Evolutionary conservation across 78 protist genomes (phyloP).

Genomic region (Isochrysis galbana): DNA sequence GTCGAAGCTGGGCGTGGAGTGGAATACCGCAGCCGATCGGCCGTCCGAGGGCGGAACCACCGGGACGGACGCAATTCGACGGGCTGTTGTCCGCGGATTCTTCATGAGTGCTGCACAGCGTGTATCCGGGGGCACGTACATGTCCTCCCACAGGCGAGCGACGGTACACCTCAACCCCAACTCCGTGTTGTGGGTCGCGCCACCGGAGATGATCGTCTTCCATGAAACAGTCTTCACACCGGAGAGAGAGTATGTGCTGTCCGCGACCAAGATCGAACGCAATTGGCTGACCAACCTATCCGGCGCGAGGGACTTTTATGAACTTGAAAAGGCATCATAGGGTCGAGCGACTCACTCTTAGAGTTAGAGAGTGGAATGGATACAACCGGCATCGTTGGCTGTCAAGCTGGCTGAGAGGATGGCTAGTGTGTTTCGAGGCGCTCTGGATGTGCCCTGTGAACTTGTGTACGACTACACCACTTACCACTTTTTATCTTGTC

Average conservation of each 20-base stretch:
- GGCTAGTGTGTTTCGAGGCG: no score
- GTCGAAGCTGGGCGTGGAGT: not conserved
- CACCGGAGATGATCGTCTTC: conserved; percentile 73
- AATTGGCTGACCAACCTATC: conserved; percentile 92
- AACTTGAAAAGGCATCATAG: no score
- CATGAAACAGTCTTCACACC: conserved; percentile 55
- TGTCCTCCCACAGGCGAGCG: not conserved
- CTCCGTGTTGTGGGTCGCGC: not conserved
- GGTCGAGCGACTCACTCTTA: no score
- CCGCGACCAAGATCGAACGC: conserved; percentile 79
- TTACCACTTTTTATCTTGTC: no score
- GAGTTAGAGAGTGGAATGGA: no score
- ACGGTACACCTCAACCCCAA: not conserved
- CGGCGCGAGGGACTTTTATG: conserved; percentile 80
- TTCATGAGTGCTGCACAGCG: conserved; percentile 71
- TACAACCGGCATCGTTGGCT: no score
- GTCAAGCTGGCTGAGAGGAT: no score
- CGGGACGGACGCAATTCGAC: not conserved
- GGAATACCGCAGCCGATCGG: not conserved
- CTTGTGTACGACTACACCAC: no score
- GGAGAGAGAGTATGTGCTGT: conserved; percentile 77
- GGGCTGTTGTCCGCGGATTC: conserved; percentile 44
- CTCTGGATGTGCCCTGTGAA: no score
- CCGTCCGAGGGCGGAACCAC: not conserved
- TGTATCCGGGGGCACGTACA: conserved; percentile 45